These are phyloP conservation scores for Paramecium tetraurelia DNA, from an alignment of 73 alveolate species.

Conservation along the genomic window DNA sequence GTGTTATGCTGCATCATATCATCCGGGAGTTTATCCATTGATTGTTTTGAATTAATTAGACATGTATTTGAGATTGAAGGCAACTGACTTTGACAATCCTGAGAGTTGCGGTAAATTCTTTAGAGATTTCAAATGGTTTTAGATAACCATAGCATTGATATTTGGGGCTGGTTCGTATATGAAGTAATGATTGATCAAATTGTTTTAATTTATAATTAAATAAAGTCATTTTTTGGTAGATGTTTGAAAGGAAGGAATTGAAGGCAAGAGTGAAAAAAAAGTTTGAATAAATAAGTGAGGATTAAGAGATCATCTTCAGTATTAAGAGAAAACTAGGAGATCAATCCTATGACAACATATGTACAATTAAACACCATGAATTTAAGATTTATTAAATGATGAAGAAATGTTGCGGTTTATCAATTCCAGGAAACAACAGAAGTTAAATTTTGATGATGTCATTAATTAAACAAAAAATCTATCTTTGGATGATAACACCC, in stretches of 20 bases:
- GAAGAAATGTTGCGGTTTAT: not conserved
- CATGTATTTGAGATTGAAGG: not conserved
- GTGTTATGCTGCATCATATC: not conserved
- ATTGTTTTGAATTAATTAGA: not conserved
- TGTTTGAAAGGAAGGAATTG: not conserved
- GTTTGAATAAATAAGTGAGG: not conserved
- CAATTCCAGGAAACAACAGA: not conserved
- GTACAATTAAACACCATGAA: not conserved
- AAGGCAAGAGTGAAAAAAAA: not conserved
- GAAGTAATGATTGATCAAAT: not conserved
- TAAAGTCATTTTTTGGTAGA: not conserved
- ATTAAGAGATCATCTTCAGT: not conserved
- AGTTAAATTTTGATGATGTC: not conserved
- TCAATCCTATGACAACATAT: not conserved
- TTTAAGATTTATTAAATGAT: not conserved
- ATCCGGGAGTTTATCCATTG: not conserved
- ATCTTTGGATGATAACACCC: not conserved
- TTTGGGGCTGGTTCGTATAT: constrained; percentile 12
- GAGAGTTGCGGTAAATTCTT: constrained; percentile 8
- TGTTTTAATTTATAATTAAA: not conserved
- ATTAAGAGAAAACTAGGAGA: not conserved
- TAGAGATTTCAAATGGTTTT: constrained; percentile 18
- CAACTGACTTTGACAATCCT: not conserved
- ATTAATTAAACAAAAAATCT: not conserved
- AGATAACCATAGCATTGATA: not conserved